A percentile compares a stretch with the other conserved stretches of the same genome.
Conservation (phyloP, 192 early-diverging fungal species). For the Umbelopsis vinacea region DNA sequence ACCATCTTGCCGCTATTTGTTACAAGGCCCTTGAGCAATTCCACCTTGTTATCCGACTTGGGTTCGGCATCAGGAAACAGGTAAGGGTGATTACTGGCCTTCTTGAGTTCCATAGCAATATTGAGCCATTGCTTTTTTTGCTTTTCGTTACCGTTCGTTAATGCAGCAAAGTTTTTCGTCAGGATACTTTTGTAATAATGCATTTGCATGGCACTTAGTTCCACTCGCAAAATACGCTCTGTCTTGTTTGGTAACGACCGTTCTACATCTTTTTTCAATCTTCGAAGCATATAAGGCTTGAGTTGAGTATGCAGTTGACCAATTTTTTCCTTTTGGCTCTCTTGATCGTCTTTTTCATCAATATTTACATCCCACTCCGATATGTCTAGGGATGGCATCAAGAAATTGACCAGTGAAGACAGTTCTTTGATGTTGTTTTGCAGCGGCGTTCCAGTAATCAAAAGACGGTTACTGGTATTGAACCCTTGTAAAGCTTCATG, state of each 20-base stretch:
- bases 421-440: constrained; percentile 96
- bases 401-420: constrained; percentile 84
- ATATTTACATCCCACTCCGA: constrained; percentile 80
- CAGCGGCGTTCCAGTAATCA: constrained; percentile 96
- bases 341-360: constrained; percentile 60
- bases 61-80: constrained; percentile 79
- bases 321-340: constrained; percentile 64
- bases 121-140: constrained; percentile 81
- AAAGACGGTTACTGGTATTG: constrained; percentile 82
- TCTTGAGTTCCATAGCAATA: constrained; percentile 94
- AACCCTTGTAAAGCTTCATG: constrained; percentile 88
- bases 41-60: constrained; percentile 61
- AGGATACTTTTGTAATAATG: constrained; percentile 93
- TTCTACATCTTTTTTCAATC: constrained; percentile 97
- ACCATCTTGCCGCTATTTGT: constrained; percentile 96
- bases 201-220: constrained; percentile 85
- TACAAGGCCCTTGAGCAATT: constrained; percentile 78
- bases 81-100: constrained; percentile 94
- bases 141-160: constrained; percentile 59
- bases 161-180: constrained; percentile 85
- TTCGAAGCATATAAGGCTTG: constrained; percentile 89
- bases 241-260: constrained; percentile 93
- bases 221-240: constrained; percentile 92
- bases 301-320: constrained; percentile 78
- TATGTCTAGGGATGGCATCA: constrained; percentile 88